Conservation (phyloP, 257 asterid species). For the Cruciata laevipes region DNA sequence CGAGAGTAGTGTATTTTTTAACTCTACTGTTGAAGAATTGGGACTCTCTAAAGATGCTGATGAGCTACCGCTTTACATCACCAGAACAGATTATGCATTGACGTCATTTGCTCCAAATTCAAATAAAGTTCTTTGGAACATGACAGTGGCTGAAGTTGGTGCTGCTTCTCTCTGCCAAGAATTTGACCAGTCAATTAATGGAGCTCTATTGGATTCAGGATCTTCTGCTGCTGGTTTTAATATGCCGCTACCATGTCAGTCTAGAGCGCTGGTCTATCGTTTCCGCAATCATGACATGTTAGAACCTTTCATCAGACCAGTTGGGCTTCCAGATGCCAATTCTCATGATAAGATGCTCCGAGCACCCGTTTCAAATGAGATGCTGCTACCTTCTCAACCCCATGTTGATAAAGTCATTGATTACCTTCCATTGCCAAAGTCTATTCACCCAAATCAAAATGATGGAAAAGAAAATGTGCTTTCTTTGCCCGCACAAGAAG, state of each 20-base stretch:
- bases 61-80: conserved; percentile 63
- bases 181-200: conserved; percentile 37
- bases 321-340: conserved; percentile 36
- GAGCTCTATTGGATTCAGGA: conserved; percentile 28
- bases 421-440: conserved; percentile 30
- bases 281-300: conserved; percentile 44
- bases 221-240: conserved; percentile 46
- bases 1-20: conserved; percentile 26
- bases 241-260: conserved; percentile 87
- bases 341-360: conserved; percentile 49
- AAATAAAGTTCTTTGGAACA: conserved; percentile 71
- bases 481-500: conserved; percentile 25
- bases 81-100: conserved; percentile 82
- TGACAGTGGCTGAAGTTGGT: conserved; percentile 85
- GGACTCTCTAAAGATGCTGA: conserved; percentile 35
- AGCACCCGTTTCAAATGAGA: conserved; percentile 27
- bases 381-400: conserved; percentile 58
- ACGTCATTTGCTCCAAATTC: conserved; percentile 77
- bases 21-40: conserved; percentile 34
- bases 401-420: conserved; percentile 46
- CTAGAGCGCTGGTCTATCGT: conserved; percentile 68
- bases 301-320: conserved; percentile 35
- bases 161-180: conserved; percentile 82
- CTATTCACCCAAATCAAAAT: conserved; percentile 18
- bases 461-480: conserved; percentile 14